These are phyloP conservation scores for Aureobasidium melanogenum DNA, from an alignment of 2,329 filamentous ascomycete species.

Conservation along the genomic window DNA sequence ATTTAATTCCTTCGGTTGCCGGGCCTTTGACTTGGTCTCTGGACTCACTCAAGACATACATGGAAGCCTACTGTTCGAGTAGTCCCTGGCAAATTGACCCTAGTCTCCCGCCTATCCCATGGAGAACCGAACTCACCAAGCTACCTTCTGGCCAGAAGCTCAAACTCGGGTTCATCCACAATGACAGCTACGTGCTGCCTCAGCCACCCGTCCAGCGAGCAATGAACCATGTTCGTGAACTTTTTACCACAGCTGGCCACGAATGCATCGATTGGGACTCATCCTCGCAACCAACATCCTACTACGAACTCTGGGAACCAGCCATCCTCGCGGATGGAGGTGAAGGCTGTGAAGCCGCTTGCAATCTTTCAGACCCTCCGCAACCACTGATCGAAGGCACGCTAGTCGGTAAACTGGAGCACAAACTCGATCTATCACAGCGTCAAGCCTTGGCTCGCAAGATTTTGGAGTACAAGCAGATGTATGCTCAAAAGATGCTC, in stretches of 20 bases:
- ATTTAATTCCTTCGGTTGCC: slow-evolving; percentile 37
- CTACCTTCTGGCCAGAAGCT: slow-evolving; percentile 31
- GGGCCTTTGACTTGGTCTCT: slow-evolving; percentile 48
- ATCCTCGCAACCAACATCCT: background rate
- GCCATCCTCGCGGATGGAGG: slow-evolving; percentile 4
- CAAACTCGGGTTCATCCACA: slow-evolving; percentile 53
- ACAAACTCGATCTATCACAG: slow-evolving; percentile 33
- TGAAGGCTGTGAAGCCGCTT: background rate
- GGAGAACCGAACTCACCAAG: slow-evolving; percentile 28
- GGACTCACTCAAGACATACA: slow-evolving; percentile 46
- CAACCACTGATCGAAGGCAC: slow-evolving; percentile 7
- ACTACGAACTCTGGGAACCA: slow-evolving; percentile 2
- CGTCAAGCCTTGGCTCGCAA: slow-evolving; percentile 32
- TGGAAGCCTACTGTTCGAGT: slow-evolving; percentile 41
- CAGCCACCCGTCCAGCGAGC: slow-evolving; percentile 57
- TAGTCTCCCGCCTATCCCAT: slow-evolving; percentile 51
- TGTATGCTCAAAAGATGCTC: slow-evolving; percentile 1
- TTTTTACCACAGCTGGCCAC: background rate
- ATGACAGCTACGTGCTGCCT: slow-evolving; percentile 56
- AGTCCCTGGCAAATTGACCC: slow-evolving; percentile 51
- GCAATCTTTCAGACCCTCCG: background rate
- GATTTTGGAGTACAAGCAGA: background rate
- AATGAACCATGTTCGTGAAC: slow-evolving; percentile 24
- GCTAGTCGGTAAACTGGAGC: slow-evolving; percentile 37
- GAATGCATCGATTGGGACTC: slow-evolving; percentile 4